phyloP scores from a whole-genome alignment of 2,329 filamentous ascomycete genomes.

The Hymenoscyphus occultus region DNA sequence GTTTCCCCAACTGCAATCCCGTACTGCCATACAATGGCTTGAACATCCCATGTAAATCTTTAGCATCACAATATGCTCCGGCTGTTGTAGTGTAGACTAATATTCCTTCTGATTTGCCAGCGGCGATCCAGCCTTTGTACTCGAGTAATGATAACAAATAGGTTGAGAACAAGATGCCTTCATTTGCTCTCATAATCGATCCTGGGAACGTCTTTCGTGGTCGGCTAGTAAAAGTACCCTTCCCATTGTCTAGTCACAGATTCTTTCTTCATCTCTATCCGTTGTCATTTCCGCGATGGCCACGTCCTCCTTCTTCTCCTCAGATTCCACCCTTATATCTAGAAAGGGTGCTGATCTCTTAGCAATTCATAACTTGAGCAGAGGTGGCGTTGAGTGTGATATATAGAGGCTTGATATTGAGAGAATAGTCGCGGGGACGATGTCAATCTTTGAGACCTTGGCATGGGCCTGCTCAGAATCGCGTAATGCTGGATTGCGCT shows the following conservation, averaged over 20 bases:
- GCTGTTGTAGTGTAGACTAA: not conserved
- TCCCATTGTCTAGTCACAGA: constrained; percentile 4
- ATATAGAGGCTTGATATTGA: no score
- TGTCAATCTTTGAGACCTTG: no score
- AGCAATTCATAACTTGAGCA: no score
- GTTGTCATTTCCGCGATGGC: not conserved
- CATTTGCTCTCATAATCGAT: not conserved
- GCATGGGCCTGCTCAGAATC: no score
- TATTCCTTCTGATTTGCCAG: not conserved
- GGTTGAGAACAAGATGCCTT: not conserved
- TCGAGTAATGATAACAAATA: not conserved
- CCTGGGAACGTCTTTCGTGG: not conserved
- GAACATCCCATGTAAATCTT: constrained; percentile 5
- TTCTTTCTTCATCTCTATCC: not conserved
- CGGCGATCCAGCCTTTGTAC: not conserved
- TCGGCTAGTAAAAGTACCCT: not conserved
- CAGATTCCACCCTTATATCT: not conserved
- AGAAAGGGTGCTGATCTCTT: not conserved
- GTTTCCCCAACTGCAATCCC: not conserved
- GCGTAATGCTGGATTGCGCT: no score
- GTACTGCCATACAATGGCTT: not conserved
- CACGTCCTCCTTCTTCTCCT: not conserved
- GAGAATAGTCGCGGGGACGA: no score
- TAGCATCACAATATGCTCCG: not conserved
- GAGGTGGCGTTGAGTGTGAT: no score